phyloP scores from a whole-genome alignment of 2,329 filamentous ascomycete genomes.

The Elsinoe batatas region DNA sequence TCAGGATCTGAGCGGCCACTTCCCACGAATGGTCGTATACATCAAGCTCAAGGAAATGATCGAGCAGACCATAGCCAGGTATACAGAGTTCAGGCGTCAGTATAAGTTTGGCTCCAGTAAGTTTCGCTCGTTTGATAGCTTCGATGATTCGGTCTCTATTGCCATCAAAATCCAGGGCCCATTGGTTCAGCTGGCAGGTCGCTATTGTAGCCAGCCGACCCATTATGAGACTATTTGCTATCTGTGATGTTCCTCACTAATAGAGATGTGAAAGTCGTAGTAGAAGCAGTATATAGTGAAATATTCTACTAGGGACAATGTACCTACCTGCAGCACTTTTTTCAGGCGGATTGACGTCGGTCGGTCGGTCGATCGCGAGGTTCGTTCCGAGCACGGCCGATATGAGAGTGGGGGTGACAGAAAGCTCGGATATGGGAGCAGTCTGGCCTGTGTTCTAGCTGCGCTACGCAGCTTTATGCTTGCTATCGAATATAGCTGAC shows the following conservation, averaged over 20 bases:
- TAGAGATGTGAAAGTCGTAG: no score
- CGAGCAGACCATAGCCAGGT: slow-evolving; percentile 56
- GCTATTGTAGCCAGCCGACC: slow-evolving; percentile 35
- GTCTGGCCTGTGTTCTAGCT: background rate
- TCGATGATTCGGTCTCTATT: slow-evolving; percentile 55
- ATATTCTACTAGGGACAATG: no score
- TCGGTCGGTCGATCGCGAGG: background rate
- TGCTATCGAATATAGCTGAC: no score
- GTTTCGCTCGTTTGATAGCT: slow-evolving; percentile 52
- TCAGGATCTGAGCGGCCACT: slow-evolving; percentile 50
- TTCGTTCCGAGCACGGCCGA: slow-evolving; percentile 5
- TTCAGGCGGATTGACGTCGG: background rate
- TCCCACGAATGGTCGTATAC: slow-evolving; percentile 44
- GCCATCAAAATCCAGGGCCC: slow-evolving; percentile 52
- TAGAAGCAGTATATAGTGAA: no score
- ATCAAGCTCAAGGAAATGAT: slow-evolving; percentile 47
- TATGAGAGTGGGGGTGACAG: background rate
- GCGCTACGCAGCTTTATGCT: background rate
- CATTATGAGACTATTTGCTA: slow-evolving; percentile 16
- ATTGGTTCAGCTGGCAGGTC: slow-evolving; percentile 36
- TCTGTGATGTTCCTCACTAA: background rate
- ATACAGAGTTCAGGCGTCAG: slow-evolving; percentile 40
- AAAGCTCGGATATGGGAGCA: background rate
- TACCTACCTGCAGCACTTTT: no score
- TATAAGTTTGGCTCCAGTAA: slow-evolving; percentile 51